Evolutionary conservation across 1,139 yeast genomes (phyloP).

Genomic region (Saccharomyces hybrid): DNA sequence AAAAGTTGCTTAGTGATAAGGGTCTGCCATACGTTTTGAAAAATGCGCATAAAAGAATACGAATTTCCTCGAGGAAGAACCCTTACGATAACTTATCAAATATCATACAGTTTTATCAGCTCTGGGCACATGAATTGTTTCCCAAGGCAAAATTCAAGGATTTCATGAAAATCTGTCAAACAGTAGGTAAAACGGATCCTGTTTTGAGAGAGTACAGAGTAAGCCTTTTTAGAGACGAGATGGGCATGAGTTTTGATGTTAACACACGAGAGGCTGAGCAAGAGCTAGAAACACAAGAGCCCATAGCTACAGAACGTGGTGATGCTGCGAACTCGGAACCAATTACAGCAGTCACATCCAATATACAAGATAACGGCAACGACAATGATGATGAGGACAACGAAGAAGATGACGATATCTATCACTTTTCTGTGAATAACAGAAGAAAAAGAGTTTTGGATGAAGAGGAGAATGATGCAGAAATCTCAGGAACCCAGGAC

Average conservation of each 20-base stretch:
- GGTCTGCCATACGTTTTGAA: constrained; percentile 45
- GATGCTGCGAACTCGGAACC: not conserved
- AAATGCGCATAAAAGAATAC: constrained; percentile 36
- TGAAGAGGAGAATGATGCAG: not conserved
- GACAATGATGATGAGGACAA: constrained; percentile 7
- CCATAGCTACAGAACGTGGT: not conserved
- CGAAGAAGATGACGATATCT: constrained; percentile 3
- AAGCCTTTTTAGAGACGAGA: constrained; percentile 21
- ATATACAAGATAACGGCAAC: constrained; percentile 3
- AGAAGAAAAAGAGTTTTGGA: not conserved
- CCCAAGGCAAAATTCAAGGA: constrained; percentile 75
- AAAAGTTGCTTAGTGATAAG: constrained; percentile 39
- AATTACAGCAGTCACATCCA: not conserved
- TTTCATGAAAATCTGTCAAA: constrained; percentile 33
- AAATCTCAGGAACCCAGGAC: not conserved
- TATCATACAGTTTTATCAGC: constrained; percentile 60
- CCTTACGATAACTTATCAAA: constrained; percentile 39
- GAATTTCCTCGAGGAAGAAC: constrained; percentile 37
- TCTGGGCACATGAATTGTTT: constrained; percentile 77
- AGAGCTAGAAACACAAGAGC: not conserved
- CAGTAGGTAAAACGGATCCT: constrained; percentile 25
- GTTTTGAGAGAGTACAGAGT: constrained; percentile 24
- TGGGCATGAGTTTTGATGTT: constrained; percentile 9
- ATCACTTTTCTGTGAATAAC: not conserved
- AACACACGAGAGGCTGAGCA: not conserved